Evolutionary conservation across 2,329 filamentous ascomycete genomes (phyloP).

Genomic region (Aspergillus hortae): DNA sequence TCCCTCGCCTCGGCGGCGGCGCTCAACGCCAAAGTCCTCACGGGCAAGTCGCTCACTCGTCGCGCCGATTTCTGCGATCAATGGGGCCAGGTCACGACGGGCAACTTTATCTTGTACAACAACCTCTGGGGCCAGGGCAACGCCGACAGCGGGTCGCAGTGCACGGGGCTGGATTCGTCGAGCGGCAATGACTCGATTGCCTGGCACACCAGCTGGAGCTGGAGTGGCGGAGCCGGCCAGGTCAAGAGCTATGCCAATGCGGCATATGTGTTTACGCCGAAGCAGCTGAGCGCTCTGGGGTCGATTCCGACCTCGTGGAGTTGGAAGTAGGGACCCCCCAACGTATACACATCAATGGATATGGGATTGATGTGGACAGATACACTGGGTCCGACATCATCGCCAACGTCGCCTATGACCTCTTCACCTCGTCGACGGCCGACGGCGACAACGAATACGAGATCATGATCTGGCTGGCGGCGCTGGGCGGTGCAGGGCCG

Average conservation of each 20-base stretch:
- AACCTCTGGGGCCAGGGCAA: constrained; percentile 49
- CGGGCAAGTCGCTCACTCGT: constrained; percentile 18
- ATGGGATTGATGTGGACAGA: constrained; percentile 9
- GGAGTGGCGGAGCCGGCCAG: constrained; percentile 37
- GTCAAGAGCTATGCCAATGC: constrained; percentile 50
- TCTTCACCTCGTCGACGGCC: constrained; percentile 54
- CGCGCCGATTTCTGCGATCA: constrained; percentile 40
- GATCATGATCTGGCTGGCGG: constrained; percentile 64
- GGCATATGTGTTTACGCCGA: constrained; percentile 35
- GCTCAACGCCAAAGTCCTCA: not conserved
- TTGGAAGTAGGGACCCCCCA: constrained; percentile 36
- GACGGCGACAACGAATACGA: constrained; percentile 53
- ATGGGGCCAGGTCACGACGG: constrained; percentile 36
- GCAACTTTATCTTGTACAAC: constrained; percentile 50
- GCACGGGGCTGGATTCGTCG: constrained; percentile 39
- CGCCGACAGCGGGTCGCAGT: constrained; percentile 40
- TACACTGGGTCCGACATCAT: constrained; percentile 51
- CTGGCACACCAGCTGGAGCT: constrained; percentile 46
- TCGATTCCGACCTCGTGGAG: constrained; percentile 45
- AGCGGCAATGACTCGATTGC: constrained; percentile 31
- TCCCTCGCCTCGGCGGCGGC: constrained; percentile 19
- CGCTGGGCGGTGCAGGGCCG: constrained; percentile 55
- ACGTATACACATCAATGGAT: no score
- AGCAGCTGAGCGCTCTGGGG: constrained; percentile 31
- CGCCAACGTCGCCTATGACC: constrained; percentile 60